A percentile compares a stretch with the other conserved stretches of the same genome.
These are phyloP conservation scores for Parastagonospora nodorum DNA, from an alignment of 2,329 filamentous ascomycete species.

Conservation along the genomic window DNA sequence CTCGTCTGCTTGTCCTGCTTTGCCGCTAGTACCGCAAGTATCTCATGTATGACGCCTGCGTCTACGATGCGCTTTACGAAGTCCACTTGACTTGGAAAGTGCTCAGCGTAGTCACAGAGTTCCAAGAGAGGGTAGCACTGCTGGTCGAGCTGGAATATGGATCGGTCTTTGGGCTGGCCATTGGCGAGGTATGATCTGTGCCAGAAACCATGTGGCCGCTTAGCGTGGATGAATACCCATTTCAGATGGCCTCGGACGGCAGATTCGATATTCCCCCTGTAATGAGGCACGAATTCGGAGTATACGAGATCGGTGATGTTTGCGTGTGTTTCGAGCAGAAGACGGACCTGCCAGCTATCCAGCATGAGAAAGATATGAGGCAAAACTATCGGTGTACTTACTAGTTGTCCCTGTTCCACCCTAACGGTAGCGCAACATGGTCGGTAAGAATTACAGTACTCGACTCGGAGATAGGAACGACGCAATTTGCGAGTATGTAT, in stretches of 20 bases:
- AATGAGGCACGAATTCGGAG: neutral
- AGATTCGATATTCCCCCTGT: conserved; percentile 3
- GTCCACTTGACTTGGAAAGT: conserved; percentile 5
- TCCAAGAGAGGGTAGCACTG: conserved; percentile 15
- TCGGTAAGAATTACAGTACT: conserved; percentile 9
- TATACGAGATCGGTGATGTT: conserved; percentile 1
- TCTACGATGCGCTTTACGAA: neutral
- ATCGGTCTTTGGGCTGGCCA: conserved; percentile 11
- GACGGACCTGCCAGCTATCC: conserved; percentile 11
- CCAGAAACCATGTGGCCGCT: conserved; percentile 15
- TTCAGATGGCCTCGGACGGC: conserved; percentile 5
- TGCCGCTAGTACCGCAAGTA: conserved; percentile 4
- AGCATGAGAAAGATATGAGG: neutral
- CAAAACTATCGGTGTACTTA: neutral
- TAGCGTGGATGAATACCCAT: conserved; percentile 11
- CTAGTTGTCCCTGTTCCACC: conserved; percentile 18
- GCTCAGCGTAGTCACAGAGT: conserved; percentile 10
- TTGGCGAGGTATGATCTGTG: conserved; percentile 16
- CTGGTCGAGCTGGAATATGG: conserved; percentile 13
- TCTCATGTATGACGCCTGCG: neutral
- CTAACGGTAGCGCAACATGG: conserved; percentile 15
- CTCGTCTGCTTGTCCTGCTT: conserved; percentile 5
- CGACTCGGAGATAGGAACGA: conserved; percentile 3
- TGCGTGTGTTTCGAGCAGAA: conserved; percentile 6
- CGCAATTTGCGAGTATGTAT: conserved; percentile 14